phyloP scores from a whole-genome alignment of 306 rosid genomes.

The Pachyrhizus erosus region DNA sequence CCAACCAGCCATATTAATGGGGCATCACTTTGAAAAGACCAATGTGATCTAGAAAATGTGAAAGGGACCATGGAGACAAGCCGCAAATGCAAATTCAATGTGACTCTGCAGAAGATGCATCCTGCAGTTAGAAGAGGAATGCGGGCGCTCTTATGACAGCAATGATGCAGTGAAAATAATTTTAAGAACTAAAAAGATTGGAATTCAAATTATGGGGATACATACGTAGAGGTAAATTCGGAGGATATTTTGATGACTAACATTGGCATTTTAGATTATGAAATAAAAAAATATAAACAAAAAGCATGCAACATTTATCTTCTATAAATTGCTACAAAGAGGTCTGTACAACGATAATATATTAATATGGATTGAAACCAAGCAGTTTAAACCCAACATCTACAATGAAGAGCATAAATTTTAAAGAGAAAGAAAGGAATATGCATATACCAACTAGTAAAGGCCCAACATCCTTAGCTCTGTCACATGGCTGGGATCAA shows the following conservation, averaged over 20 bases:
- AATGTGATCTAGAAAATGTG: slow-evolving; percentile 25
- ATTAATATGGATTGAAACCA: slow-evolving; percentile 9
- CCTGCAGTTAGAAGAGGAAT: slow-evolving; percentile 27
- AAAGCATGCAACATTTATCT: slow-evolving; percentile 11
- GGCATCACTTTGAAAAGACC: slow-evolving; percentile 31
- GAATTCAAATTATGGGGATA: neutral
- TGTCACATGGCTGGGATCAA: slow-evolving; percentile 87
- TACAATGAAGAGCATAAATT: slow-evolving; percentile 19
- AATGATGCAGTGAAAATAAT: slow-evolving; percentile 17
- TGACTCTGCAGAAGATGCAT: slow-evolving; percentile 38
- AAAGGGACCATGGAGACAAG: slow-evolving; percentile 28
- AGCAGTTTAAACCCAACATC: slow-evolving; percentile 31
- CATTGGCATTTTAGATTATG: neutral
- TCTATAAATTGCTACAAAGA: neutral
- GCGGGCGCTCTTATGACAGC: neutral
- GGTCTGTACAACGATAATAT: neutral
- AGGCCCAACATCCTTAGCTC: slow-evolving; percentile 98
- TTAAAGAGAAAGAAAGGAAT: slow-evolving; percentile 23
- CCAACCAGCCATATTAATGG: slow-evolving; percentile 30
- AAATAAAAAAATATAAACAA: neutral
- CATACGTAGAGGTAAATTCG: neutral
- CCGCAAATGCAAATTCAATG: slow-evolving; percentile 34
- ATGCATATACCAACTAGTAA: slow-evolving; percentile 58
- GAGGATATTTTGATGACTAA: slow-evolving; percentile 11
- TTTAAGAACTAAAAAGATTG: neutral